Evolutionary conservation across 73 alveolate genomes (phyloP).

Genomic region (Paramecium sonneborni): DNA sequence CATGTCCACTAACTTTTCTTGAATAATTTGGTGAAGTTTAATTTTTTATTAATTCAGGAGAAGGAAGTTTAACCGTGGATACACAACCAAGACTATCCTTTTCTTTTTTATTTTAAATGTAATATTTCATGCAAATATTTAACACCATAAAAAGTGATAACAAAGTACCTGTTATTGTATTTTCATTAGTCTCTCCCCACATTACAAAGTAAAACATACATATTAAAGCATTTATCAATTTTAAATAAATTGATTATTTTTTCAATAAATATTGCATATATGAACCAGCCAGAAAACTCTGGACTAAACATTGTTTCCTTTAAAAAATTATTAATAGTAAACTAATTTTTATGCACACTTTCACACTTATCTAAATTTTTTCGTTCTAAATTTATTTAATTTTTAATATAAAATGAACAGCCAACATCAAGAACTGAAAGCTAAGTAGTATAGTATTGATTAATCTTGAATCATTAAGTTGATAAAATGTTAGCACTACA

Average conservation of each 20-base stretch:
- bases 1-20: neutral
- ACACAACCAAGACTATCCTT: neutral
- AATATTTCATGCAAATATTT: constrained; percentile 35
- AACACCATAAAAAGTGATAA: constrained; percentile 29
- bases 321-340: neutral
- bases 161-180: neutral
- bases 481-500: neutral
- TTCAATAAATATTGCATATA: constrained; percentile 16
- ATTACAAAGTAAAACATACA: constrained; percentile 35
- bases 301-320: neutral
- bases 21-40: constrained; percentile 6
- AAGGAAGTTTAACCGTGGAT: neutral
- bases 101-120: neutral
- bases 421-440: neutral
- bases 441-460: neutral
- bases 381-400: neutral
- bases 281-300: constrained; percentile 44
- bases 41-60: neutral
- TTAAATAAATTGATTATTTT: neutral
- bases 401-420: constrained; percentile 13
- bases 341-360: neutral
- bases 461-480: constrained; percentile 4
- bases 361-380: neutral
- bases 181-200: constrained; percentile 18
- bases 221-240: neutral